Conservation (phyloP, 805 yeast genomes). For the Maudiozyma turicensis region DNA sequence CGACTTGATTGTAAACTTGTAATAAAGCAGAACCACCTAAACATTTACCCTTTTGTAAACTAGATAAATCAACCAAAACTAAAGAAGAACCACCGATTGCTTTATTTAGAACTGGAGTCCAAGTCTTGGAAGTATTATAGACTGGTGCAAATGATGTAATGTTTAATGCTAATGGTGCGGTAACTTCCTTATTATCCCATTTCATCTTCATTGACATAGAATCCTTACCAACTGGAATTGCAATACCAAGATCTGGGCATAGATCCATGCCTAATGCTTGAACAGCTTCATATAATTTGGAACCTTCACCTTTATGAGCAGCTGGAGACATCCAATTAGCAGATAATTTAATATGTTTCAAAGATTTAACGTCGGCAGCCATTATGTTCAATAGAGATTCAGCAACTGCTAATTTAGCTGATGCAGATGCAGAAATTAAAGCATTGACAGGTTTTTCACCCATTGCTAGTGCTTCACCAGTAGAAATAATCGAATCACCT, state of each 20-base stretch:
- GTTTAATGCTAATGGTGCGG: slow-evolving; percentile 88
- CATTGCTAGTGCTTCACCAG: slow-evolving; percentile 98
- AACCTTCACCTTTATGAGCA: slow-evolving; percentile 88
- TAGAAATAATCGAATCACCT: slow-evolving; percentile 55
- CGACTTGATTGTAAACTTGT: slow-evolving; percentile 85
- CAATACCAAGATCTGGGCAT: slow-evolving; percentile 84
- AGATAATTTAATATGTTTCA: slow-evolving; percentile 71
- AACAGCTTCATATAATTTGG: slow-evolving; percentile 91
- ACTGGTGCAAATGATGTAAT: slow-evolving; percentile 91
- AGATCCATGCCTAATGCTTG: slow-evolving; percentile 90
- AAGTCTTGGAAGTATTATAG: slow-evolving; percentile 70
- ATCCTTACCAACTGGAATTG: slow-evolving; percentile 97
- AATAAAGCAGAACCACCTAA: slow-evolving; percentile 94
- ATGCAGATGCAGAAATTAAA: slow-evolving; percentile 75
- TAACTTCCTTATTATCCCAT: slow-evolving; percentile 87
- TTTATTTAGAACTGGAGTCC: slow-evolving; percentile 80
- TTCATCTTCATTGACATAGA: slow-evolving; percentile 99
- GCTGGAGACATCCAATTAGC: slow-evolving; percentile 99
- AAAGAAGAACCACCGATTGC: slow-evolving; percentile 46
- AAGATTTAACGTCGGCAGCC: slow-evolving; percentile 78
- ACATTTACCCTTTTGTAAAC: slow-evolving; percentile 41
- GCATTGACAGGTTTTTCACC: slow-evolving; percentile 95
- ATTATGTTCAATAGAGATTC: slow-evolving; percentile 81
- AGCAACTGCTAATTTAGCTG: slow-evolving; percentile 92
- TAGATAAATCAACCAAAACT: slow-evolving; percentile 69